A percentile compares a stretch with the other conserved stretches of the same genome.
Conservation (phyloP, 2,329 filamentous ascomycete species). For the Cordyceps javanica region DNA sequence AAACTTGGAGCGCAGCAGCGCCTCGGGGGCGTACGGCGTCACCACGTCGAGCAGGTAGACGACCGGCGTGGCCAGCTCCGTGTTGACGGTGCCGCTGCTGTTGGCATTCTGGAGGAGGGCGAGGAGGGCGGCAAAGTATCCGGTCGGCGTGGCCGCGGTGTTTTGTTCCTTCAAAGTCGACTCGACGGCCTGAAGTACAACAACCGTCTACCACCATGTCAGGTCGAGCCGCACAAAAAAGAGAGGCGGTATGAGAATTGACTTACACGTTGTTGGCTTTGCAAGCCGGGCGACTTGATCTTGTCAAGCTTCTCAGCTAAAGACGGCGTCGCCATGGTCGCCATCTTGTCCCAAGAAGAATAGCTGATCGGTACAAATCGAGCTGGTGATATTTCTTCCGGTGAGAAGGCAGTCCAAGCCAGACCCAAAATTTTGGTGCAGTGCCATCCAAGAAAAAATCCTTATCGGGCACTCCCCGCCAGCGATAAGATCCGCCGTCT, state of each 20-base stretch:
- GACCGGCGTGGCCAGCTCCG: conserved; percentile 76
- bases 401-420: background rate
- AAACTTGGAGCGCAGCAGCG: conserved; percentile 91
- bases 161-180: conserved; percentile 87
- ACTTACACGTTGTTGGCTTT: conserved; percentile 85
- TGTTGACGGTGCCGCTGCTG: conserved; percentile 62
- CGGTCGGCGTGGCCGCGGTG: conserved; percentile 74
- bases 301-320: conserved; percentile 91
- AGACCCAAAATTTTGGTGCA: conserved; percentile 14
- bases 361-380: conserved; percentile 1
- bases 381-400: background rate
- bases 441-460: conserved; percentile 16
- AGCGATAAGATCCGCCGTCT: conserved; percentile 16
- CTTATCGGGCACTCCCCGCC: conserved; percentile 18
- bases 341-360: conserved; percentile 34
- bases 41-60: conserved; percentile 95
- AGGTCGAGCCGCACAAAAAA: background rate
- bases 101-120: conserved; percentile 77
- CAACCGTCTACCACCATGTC: conserved; percentile 35
- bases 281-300: conserved; percentile 92
- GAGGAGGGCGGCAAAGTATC: conserved; percentile 92
- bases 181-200: conserved; percentile 87
- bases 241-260: background rate
- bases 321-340: conserved; percentile 45
- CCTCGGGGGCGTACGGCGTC: conserved; percentile 74